Evolutionary conservation across 2,329 filamentous ascomycete species (phyloP).

Genomic region (Fusarium albosuccineum): DNA sequence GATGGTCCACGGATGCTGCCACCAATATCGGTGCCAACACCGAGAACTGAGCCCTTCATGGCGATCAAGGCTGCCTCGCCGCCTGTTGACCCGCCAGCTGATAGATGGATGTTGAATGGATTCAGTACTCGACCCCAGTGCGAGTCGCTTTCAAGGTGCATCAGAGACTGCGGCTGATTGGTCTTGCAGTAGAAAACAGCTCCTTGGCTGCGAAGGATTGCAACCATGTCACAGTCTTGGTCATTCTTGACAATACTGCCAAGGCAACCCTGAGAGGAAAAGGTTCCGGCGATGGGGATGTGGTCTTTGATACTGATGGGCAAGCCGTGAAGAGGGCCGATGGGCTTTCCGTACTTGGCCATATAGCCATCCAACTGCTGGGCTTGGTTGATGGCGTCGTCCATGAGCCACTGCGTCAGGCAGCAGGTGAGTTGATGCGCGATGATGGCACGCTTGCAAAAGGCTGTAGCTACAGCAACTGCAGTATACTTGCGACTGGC

Average conservation of each 20-base stretch:
- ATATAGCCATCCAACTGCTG: background rate
- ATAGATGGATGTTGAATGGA: too few relatives aligned
- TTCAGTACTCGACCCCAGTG: background rate
- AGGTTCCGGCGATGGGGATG: background rate
- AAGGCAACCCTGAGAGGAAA: background rate
- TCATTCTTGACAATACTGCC: background rate
- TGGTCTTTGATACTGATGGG: conserved; percentile 4
- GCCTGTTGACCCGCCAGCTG: too few relatives aligned
- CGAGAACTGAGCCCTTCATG: too few relatives aligned
- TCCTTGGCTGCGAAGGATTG: background rate
- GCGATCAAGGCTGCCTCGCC: too few relatives aligned
- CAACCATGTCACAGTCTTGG: background rate
- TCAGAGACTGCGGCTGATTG: background rate
- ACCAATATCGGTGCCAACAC: too few relatives aligned
- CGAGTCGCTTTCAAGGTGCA: background rate
- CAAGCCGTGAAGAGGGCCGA: background rate
- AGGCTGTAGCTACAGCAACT: background rate
- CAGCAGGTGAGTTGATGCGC: conserved; percentile 2
- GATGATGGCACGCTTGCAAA: background rate
- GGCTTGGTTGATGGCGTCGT: background rate
- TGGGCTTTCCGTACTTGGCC: background rate
- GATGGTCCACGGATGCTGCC: too few relatives aligned
- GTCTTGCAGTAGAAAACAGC: conserved; percentile 4
- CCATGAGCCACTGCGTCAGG: conserved; percentile 8
- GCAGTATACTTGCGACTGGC: background rate